A percentile compares a stretch with the other conserved stretches of the same genome.
Evolutionary conservation across 1,284 basidiomycete species (phyloP).

Genomic region (Inonotus obliquus): DNA sequence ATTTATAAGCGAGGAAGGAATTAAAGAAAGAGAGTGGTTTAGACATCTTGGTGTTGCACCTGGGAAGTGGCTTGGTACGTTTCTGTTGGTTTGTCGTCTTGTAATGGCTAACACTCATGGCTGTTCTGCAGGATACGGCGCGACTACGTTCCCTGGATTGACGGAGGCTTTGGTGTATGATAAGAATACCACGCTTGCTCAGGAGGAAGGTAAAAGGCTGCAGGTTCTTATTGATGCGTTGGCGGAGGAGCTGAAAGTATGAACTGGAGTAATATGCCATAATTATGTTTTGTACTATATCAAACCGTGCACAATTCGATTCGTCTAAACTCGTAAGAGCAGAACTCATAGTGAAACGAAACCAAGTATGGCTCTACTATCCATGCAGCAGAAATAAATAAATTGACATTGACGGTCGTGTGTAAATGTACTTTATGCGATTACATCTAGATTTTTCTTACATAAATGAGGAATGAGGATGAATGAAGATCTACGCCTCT

Average conservation of each 20-base stretch:
- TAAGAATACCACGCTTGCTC: slow-evolving; percentile 38
- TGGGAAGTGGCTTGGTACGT: slow-evolving; percentile 66
- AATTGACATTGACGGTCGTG: too few species aligned
- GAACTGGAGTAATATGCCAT: not conserved
- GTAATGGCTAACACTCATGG: not conserved
- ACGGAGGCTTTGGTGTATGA: slow-evolving; percentile 57
- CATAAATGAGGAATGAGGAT: too few species aligned
- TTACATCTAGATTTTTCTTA: too few species aligned
- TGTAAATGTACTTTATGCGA: too few species aligned
- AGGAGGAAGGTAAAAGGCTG: slow-evolving; percentile 46
- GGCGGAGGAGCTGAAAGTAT: slow-evolving; percentile 24
- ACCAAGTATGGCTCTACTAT: too few species aligned
- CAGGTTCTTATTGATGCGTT: slow-evolving; percentile 37
- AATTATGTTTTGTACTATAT: not conserved
- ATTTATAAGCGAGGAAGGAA: slow-evolving; percentile 79
- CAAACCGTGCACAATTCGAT: not conserved
- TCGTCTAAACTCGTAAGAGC: too few species aligned
- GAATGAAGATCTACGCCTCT: not conserved
- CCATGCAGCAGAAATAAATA: too few species aligned
- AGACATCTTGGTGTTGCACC: slow-evolving; percentile 85
- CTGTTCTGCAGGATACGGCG: slow-evolving; percentile 46
- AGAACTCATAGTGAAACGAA: too few species aligned
- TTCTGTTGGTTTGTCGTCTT: not conserved
- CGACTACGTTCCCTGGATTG: slow-evolving; percentile 57
- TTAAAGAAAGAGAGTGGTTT: slow-evolving; percentile 83